phyloP scores from a whole-genome alignment of 345 rosid genomes.

The Zanthoxylum bungeanum region DNA sequence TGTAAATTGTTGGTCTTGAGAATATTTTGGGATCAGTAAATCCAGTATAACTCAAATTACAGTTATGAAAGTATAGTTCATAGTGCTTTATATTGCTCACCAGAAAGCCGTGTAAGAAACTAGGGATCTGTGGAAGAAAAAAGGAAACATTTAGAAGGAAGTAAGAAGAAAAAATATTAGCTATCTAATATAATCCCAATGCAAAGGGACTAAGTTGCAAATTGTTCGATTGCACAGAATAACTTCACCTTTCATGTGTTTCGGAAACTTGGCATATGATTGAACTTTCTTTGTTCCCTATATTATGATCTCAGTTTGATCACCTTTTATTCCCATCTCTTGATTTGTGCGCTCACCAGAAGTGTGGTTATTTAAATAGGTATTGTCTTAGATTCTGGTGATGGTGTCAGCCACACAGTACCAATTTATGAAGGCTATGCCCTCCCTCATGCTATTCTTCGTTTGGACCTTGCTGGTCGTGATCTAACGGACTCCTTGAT shows the following conservation, averaged over 20 bases:
- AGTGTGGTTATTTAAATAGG: constrained; percentile 25
- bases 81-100: not conserved
- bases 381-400: constrained; percentile 54
- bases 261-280: not conserved
- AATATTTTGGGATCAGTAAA: not conserved
- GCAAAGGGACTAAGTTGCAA: not conserved
- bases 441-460: constrained; percentile 50
- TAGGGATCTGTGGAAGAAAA: not conserved
- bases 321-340: not conserved
- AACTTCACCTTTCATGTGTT: not conserved
- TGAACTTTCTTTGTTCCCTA: not conserved
- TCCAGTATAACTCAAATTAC: not conserved
- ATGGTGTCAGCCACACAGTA: constrained; percentile 51
- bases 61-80: not conserved
- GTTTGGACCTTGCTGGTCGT: constrained; percentile 54
- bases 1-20: not conserved
- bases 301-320: not conserved
- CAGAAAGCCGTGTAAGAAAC: not conserved
- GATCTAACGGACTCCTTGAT: constrained; percentile 50
- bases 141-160: not conserved
- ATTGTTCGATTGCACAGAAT: not conserved
- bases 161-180: not conserved
- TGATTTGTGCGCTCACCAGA: not conserved
- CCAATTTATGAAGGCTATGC: constrained; percentile 58
- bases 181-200: not conserved